Evolutionary conservation across 371 early-diverging fungal species (phyloP), one percentile per base, ranked within the genome.

Genomic region (Mortierella sp.): DNA sequence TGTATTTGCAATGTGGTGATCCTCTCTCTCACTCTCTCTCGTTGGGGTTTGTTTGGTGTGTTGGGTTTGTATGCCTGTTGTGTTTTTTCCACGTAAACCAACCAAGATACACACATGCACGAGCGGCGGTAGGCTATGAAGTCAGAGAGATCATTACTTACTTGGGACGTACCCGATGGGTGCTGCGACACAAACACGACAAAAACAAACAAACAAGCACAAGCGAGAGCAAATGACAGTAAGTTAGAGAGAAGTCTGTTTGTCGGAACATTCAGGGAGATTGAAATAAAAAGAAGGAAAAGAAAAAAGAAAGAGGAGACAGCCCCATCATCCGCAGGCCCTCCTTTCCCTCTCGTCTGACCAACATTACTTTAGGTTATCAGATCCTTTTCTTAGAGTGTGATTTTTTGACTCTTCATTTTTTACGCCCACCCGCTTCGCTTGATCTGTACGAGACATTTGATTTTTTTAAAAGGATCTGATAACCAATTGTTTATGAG

Each of bases 251-350:
- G 55, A 55, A 55, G 16, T 7, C 60, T 47, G n/a, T 2, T 13
- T 21, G 45, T 72, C 78, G 78, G 78, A 73, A 73, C 57, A 73
- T 73, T 65, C 68, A 73, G 78, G 78, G 71, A 57, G 72, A 57
- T 70, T 50, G 65, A 78, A 73, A 60, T 21, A 38, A 38, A 34
- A 34, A 34, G 21, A 38, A 72, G 45, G 48, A 24, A 72, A 72
- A 26, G 31, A 14, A 71, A 47, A 1, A n/a, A 71, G 71, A 24
- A 63, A 24, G 21, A 34, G 3, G 1, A 16, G 7, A 7, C 65
- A 42, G 21, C 24, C 21, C 10, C 24, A 8, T 26, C 24, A 0
- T n/a, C 58, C 58, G 8, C 28, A 58, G 28, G 28, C 58, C 54
- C 54, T 24, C 24, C 54, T 24, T 54, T 16, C 38, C 19, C 31